phyloP scores from a whole-genome alignment of 2,329 filamentous ascomycete genomes.

The Sarocladium brachiariae region DNA sequence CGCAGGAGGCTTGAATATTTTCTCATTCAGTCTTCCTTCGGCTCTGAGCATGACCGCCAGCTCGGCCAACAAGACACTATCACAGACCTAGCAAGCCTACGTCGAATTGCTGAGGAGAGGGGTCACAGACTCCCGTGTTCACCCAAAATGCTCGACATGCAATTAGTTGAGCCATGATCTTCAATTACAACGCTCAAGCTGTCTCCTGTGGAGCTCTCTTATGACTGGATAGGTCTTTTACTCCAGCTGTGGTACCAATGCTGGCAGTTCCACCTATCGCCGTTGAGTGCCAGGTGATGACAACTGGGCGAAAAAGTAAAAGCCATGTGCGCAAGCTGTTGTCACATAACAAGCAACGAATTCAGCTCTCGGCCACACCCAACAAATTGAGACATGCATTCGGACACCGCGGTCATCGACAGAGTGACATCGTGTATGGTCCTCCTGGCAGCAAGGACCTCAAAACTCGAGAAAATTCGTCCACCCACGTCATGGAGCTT shows the following conservation, averaged over 20 bases:
- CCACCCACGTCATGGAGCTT: too few relatives aligned
- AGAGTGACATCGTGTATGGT: not conserved
- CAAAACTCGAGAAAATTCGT: not conserved
- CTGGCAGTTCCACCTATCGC: not conserved
- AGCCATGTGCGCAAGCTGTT: not conserved
- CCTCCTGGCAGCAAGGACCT: not conserved
- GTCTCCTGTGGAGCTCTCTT: too few relatives aligned
- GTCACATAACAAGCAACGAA: not conserved
- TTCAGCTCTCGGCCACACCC: conserved; percentile 2
- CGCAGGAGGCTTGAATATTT: too few relatives aligned
- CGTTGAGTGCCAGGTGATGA: not conserved
- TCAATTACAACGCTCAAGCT: too few relatives aligned
- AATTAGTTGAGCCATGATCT: not conserved
- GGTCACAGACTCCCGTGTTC: not conserved
- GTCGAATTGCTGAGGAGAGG: not conserved
- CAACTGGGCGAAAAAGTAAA: conserved; percentile 1
- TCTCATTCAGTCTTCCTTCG: too few relatives aligned
- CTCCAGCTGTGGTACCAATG: not conserved
- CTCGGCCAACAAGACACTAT: too few relatives aligned
- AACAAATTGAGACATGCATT: not conserved
- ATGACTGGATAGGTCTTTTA: not conserved
- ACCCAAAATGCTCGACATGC: not conserved
- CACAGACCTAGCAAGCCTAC: not conserved
- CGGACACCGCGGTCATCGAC: not conserved
- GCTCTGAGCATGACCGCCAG: too few relatives aligned